phyloP scores from a whole-genome alignment of 1,139 yeast genomes.

The Geotrichum candidum region DNA sequence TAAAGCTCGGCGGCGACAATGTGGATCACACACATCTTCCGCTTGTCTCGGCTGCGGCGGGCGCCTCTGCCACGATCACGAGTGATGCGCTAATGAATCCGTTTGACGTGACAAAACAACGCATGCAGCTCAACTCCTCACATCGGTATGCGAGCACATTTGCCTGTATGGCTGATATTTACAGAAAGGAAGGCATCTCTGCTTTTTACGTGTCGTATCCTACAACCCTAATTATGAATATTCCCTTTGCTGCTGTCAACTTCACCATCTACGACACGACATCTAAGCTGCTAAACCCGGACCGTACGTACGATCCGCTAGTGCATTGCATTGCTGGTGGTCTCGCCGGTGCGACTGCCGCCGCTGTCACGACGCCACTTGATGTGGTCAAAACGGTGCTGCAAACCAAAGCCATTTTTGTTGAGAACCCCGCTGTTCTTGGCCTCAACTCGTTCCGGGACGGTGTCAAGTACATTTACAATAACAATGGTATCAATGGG shows the following conservation, averaged over 20 bases:
- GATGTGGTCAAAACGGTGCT: conserved; percentile 91
- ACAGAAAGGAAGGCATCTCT: conserved; percentile 65
- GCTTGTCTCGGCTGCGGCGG: conserved; percentile 75
- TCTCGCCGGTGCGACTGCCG: conserved; percentile 91
- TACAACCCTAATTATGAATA: conserved; percentile 85
- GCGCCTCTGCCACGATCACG: conserved; percentile 89
- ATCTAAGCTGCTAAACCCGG: conserved; percentile 72
- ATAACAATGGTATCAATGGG: conserved; percentile 61
- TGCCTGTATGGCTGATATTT: conserved; percentile 45
- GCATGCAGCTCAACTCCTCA: conserved; percentile 52
- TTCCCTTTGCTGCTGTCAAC: conserved; percentile 93
- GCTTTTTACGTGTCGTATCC: conserved; percentile 94
- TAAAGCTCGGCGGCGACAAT: conserved; percentile 40
- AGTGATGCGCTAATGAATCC: conserved; percentile 98
- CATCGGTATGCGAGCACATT: conserved; percentile 31
- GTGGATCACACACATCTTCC: conserved; percentile 58
- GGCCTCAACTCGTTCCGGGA: conserved; percentile 61
- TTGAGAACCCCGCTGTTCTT: conserved; percentile 41
- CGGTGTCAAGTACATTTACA: conserved; percentile 66
- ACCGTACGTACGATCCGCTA: conserved; percentile 75
- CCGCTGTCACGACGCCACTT: conserved; percentile 91
- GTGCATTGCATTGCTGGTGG: conserved; percentile 94
- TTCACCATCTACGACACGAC: conserved; percentile 89
- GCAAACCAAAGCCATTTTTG: conserved; percentile 52
- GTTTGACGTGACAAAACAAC: conserved; percentile 88